Base-by-base conservation (phyloP, 2,329 filamentous ascomycete genomes). In the Pseudogymnoascus sp. region DNA sequence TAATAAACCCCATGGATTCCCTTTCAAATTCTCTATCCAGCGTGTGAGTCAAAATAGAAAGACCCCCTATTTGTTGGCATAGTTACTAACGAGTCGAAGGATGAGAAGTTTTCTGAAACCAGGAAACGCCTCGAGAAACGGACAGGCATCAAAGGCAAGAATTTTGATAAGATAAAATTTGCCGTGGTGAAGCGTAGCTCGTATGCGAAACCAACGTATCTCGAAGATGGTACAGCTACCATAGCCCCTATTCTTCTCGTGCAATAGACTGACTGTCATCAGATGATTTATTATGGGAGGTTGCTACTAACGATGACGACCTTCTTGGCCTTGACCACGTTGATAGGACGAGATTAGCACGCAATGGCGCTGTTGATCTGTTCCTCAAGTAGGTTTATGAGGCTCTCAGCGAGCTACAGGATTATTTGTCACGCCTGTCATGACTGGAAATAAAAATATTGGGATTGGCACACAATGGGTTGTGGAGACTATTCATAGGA, bases 151-250 rank as follows among this genome's bases (percentile, higher is more conserved):
- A 97, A 97, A 77, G 96, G 95, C 75, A 99, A 99, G 81, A 91
- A 91, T 68, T 93, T 99, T 69, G 93, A 99, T 76, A 98, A 98
- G 81, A 95, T 99, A 76, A 97, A 96, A 76, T 97, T 99, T 79
- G 90, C 92, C 6, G 77, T 96, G 33, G 84, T 97, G 61, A 81
- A 87, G 74, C 82, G 89, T 73, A 69, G 77, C 69, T 82, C 85
- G 61, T 96, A 90, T 76, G 86, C 89, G 40, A 91, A 89, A 72
- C 89, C 92, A 26, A 83, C 86, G 65, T 96, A 96, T 77, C 80
- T 99, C 56, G 86, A 89, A 68, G 95, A 98, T 78, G 92, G 93
- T 96, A 79, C 81, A 87, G 75, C 7, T 35, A 60, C 14, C 60
- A 8, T 24, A 24, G 35, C 7, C 19, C 19, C 37, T 31, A 59